Conservation (phyloP, 306 rosid species). For the Inga laurina region DNA sequence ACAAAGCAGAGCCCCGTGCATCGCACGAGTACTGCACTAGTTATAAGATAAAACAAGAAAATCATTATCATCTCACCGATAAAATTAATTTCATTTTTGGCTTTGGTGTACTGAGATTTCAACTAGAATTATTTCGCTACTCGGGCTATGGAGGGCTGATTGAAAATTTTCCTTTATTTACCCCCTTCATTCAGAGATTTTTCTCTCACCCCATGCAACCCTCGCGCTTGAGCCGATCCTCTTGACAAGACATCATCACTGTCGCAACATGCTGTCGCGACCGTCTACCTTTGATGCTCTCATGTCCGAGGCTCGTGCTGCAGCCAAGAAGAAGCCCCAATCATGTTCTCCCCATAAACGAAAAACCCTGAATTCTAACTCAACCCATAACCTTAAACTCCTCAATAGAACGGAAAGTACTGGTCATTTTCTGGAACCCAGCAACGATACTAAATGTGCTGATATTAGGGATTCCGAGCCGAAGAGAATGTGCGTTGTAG, state of each 20-base stretch:
- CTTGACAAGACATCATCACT: constrained; percentile 9
- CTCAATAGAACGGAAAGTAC: too few species aligned
- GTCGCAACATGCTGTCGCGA: constrained; percentile 50
- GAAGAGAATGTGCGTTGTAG: constrained; percentile 34
- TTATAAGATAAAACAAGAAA: too few species aligned
- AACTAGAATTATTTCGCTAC: too few species aligned
- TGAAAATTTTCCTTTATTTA: too few species aligned
- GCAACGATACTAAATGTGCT: background rate
- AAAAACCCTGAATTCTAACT: constrained; percentile 54
- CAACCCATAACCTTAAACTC: too few species aligned
- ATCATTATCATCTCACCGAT: too few species aligned
- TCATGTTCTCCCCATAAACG: constrained; percentile 62
- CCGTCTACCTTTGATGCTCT: constrained; percentile 77
- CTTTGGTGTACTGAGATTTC: too few species aligned
- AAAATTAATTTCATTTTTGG: too few species aligned
- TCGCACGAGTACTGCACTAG: too few species aligned
- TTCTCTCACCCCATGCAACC: constrained; percentile 22
- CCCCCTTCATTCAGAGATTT: constrained; percentile 1
- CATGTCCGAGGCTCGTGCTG: constrained; percentile 80
- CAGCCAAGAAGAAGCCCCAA: constrained; percentile 53
- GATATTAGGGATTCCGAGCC: background rate
- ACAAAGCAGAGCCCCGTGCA: too few species aligned
- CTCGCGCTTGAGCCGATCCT: background rate
- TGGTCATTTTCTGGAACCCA: too few species aligned
- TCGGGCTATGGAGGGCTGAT: too few species aligned